Percentiles rank a stretch among this genome's conserved stretches.
These are phyloP conservation scores for Beauveria rudraprayagi DNA, from an alignment of 2,329 filamentous ascomycete species.

Conservation along the genomic window DNA sequence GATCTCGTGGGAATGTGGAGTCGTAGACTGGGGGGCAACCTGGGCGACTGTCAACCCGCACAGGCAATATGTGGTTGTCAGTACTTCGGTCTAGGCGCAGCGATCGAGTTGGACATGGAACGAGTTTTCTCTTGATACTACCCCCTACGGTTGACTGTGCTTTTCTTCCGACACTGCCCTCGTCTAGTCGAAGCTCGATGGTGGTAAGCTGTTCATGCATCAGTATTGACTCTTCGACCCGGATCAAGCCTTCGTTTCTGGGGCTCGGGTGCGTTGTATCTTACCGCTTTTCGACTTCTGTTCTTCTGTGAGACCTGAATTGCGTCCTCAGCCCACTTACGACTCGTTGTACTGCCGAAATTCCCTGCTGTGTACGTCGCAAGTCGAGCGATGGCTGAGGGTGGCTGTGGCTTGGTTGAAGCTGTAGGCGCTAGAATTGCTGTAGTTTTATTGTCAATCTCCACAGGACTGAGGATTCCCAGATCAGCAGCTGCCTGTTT, in stretches of 20 bases:
- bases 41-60: neutral
- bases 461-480: no score
- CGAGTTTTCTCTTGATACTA: slow-evolving; percentile 21
- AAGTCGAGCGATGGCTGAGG: slow-evolving; percentile 14
- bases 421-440: slow-evolving; percentile 30
- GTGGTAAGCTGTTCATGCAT: slow-evolving; percentile 18
- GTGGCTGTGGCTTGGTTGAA: slow-evolving; percentile 24
- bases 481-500: neutral
- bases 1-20: neutral
- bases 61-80: no score
- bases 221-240: neutral
- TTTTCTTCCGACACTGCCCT: slow-evolving; percentile 28
- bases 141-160: slow-evolving; percentile 26
- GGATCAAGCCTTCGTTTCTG: neutral
- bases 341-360: neutral
- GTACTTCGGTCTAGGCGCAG: neutral
- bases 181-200: slow-evolving; percentile 26
- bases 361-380: no score
- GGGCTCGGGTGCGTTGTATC: neutral
- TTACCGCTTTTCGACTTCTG: neutral
- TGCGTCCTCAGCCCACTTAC: neutral
- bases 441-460: slow-evolving; percentile 22
- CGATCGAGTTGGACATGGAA: slow-evolving; percentile 18
- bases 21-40: slow-evolving; percentile 15
- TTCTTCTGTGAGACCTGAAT: neutral